Evolutionary conservation across 2,329 filamentous ascomycete species (phyloP), one percentile per base, ranked within the genome.

Genomic region (Fusarium sulawesiense): DNA sequence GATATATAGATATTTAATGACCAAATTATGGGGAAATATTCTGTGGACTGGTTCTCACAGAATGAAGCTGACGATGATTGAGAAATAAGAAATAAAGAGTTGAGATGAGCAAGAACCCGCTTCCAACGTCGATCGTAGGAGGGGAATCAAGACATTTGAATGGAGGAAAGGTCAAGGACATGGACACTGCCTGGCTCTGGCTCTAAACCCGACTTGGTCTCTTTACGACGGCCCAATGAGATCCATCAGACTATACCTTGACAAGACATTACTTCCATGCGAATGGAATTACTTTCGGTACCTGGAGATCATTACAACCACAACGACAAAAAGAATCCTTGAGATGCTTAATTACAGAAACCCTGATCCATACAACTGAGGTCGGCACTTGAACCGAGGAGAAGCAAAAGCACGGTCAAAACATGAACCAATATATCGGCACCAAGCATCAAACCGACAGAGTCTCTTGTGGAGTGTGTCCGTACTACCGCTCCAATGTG

Each of bases 171-270:
- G 47, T 40, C 53, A 37, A 46, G 55, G 50, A 34, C 25, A 34
- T 37, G 21, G 51, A 41, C 66, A 58, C 66, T 45, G 48, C 44
- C 51, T 62, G 55, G 51, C 47, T 58, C 51, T 61, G 46, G 51
- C 47, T 58, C 66, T 69, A 69, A 53, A 47, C 66, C 66, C 61
- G 21, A 69, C 66, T 46, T 51, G 61, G 66, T 23, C 23, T 42
- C 40, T 58, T 59, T 32, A 46, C 56, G 60, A 25, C 41, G 40
- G 34, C 40, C 61, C 60, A 64, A 64, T 59, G n/a, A 41, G 40
- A 50, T 46, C 29, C 23, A 64, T 27, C 41, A 51, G 14, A n/a
- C 23, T 60, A 64, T 30, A 32, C 45, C 56, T 21, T 34, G 58
- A 62, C 56, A 60, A 61, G 54, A 42, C 32, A 60, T 21, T 51